Percentiles rank a stretch among this genome's conserved stretches.
Evolutionary conservation across 2,329 filamentous ascomycete genomes (phyloP).

Genomic region (Ilyonectria robusta): DNA sequence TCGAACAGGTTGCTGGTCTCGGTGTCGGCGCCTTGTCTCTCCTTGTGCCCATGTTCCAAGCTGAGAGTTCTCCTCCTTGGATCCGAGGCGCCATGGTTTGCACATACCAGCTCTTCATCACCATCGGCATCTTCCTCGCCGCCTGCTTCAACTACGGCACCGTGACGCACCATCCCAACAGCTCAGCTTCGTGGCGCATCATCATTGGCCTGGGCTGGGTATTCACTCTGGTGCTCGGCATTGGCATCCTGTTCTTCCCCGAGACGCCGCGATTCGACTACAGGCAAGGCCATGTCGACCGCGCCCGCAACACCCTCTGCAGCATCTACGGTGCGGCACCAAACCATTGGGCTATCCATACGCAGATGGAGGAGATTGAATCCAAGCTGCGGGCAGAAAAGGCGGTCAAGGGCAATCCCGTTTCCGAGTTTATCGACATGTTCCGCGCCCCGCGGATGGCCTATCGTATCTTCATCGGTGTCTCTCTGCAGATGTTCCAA

Average conservation of each 20-base stretch:
- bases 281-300: slow-evolving; percentile 61
- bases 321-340: slow-evolving; percentile 61
- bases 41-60: slow-evolving; percentile 80
- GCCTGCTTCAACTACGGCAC: slow-evolving; percentile 76
- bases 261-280: slow-evolving; percentile 68
- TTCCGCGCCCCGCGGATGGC: slow-evolving; percentile 75
- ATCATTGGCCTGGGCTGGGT: slow-evolving; percentile 68
- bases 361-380: slow-evolving; percentile 68
- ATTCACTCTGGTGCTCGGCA: slow-evolving; percentile 63
- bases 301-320: slow-evolving; percentile 63
- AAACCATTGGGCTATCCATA: slow-evolving; percentile 61
- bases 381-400: slow-evolving; percentile 66
- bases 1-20: slow-evolving; percentile 67
- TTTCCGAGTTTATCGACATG: slow-evolving; percentile 68
- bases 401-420: slow-evolving; percentile 55
- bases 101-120: slow-evolving; percentile 81
- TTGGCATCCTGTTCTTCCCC: slow-evolving; percentile 65
- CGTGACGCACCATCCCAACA: slow-evolving; percentile 57
- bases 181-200: slow-evolving; percentile 72
- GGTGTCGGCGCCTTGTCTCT: slow-evolving; percentile 77
- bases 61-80: slow-evolving; percentile 77
- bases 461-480: slow-evolving; percentile 73
- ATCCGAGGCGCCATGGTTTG: slow-evolving; percentile 77
- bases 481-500: slow-evolving; percentile 75
- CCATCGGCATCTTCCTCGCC: slow-evolving; percentile 75